Base-by-base conservation (phyloP, 75 land plant genomes). In the Cupressus sempervirens region DNA sequence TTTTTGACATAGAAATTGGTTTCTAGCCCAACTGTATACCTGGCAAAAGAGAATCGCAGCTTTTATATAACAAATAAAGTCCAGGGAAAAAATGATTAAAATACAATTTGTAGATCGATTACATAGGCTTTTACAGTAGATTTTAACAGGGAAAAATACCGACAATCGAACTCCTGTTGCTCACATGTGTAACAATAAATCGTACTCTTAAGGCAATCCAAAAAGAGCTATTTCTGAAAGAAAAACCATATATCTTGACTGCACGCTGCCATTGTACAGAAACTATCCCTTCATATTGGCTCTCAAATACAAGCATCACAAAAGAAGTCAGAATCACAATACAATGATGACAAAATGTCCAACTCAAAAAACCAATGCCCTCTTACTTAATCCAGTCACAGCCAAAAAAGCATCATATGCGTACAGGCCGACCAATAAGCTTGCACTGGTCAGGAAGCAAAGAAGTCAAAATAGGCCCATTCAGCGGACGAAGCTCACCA, bases 391-490 rank as follows among this genome's bases (percentile, higher is more conserved):
- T 40, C 45, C 30, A n/a, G 30, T n/a, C 23, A 43, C 48, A 43
- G 50, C 12, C n/a, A n/a, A 79, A 79, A 32, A 32, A 40, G 43
- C n/a, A 82, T 82, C 48, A 82, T 82, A 1, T 38, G 16, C 40
- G 36, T 54, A 20, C 90, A 84, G 91, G 81, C 40, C 88, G 89
- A 62, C 98, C 98, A 89, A 96, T 93, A 20, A 94, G 91, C 58
- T 92, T 88, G 88, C 95, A 92, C 82, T 96, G 94, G 23, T 94
- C 92, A 38, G 97, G 94, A 68, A 92, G 92, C 85, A 96, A 67
- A 35, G 95, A 88, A 65, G 87, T 87, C 5, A 89, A 84, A 46
- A 96, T 88, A 74, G 94, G 96, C n/a, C 95, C 96, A 75, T 91
- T 90, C 32, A 93, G 84, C 3, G 46, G 77, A 26, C 90, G 80